These are phyloP conservation scores for Ophiostoma sp. DNA, from an alignment of 2,329 filamentous ascomycete genomes.

Conservation along the genomic window DNA sequence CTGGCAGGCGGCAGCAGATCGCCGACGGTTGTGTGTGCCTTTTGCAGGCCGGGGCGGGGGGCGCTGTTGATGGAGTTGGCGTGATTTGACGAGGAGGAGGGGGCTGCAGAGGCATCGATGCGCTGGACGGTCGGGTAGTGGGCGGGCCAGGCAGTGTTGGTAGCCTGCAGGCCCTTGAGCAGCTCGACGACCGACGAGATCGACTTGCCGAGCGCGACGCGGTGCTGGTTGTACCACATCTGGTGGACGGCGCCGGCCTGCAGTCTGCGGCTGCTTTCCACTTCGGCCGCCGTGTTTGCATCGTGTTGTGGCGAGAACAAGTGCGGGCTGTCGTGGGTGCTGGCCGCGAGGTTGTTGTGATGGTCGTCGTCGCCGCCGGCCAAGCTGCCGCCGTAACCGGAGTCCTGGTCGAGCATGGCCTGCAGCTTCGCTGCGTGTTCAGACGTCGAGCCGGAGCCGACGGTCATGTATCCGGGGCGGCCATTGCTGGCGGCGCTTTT, in stretches of 20 bases:
- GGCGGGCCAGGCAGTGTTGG: constrained; percentile 88
- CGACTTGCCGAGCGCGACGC: constrained; percentile 76
- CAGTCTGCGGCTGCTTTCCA: constrained; percentile 59
- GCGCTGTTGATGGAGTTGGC: constrained; percentile 27
- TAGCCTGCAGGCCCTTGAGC: constrained; percentile 73
- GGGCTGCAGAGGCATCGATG: constrained; percentile 42
- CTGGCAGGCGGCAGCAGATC: constrained; percentile 34
- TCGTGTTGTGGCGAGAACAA: constrained; percentile 37
- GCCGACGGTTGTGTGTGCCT: constrained; percentile 56
- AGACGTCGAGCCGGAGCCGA: constrained; percentile 75
- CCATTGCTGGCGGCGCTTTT: constrained; percentile 30
- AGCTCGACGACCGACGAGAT: constrained; percentile 84
- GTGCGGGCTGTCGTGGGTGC: constrained; percentile 44
- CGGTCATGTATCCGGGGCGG: constrained; percentile 65
- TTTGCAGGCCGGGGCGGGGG: constrained; percentile 57
- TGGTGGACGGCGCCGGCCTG: constrained; percentile 85
- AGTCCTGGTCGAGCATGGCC: constrained; percentile 77
- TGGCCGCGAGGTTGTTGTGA: constrained; percentile 32
- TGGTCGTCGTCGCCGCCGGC: constrained; percentile 50
- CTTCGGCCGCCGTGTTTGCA: constrained; percentile 31
- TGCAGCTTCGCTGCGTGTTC: constrained; percentile 77
- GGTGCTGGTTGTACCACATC: constrained; percentile 90
- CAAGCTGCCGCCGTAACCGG: constrained; percentile 82
- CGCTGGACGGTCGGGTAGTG: constrained; percentile 84
- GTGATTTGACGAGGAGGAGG: constrained; percentile 37